Conservation (phyloP, 352 stramenopile genomes). For the Phytophthora tubulina region DNA sequence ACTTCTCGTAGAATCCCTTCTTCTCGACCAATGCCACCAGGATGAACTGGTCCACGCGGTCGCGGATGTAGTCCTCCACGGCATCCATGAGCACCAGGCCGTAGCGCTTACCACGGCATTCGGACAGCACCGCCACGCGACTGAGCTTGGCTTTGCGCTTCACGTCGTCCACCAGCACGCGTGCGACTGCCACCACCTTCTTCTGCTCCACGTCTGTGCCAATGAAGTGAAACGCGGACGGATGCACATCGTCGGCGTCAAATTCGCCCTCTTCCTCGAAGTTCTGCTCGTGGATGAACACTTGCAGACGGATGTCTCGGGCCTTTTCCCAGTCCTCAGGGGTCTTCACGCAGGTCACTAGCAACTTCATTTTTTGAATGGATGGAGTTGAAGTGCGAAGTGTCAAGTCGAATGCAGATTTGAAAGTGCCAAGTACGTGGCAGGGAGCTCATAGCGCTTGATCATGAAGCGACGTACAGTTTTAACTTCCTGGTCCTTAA, state of each 20-base stretch:
- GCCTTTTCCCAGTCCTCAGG: constrained; percentile 50
- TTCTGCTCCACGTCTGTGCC: constrained; percentile 57
- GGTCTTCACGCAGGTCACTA: constrained; percentile 54
- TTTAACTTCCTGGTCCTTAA: constrained; percentile 7
- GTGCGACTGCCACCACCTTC: constrained; percentile 60
- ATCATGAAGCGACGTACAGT: constrained; percentile 27
- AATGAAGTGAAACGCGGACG: constrained; percentile 58
- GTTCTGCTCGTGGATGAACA: constrained; percentile 64
- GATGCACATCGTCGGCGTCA: constrained; percentile 50
- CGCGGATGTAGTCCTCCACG: constrained; percentile 44
- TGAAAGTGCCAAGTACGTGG: constrained; percentile 24
- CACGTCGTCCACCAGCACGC: constrained; percentile 44
- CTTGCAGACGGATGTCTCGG: constrained; percentile 48
- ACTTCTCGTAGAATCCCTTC: constrained; percentile 44
- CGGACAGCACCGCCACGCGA: constrained; percentile 58
- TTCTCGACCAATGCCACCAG: constrained; percentile 52
- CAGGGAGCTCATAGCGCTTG: constrained; percentile 14
- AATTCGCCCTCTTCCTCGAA: constrained; percentile 48
- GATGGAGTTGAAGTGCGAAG: constrained; percentile 1
- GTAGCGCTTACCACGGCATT: constrained; percentile 65
- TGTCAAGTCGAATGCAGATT: constrained; percentile 20
- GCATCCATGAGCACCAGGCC: constrained; percentile 53
- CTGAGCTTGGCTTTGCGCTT: constrained; percentile 60
- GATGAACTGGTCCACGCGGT: constrained; percentile 42
- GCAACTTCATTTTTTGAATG: constrained; percentile 35